phyloP scores from a whole-genome alignment of 352 stramenopile species.

The Globisporangium echinulatum region DNA sequence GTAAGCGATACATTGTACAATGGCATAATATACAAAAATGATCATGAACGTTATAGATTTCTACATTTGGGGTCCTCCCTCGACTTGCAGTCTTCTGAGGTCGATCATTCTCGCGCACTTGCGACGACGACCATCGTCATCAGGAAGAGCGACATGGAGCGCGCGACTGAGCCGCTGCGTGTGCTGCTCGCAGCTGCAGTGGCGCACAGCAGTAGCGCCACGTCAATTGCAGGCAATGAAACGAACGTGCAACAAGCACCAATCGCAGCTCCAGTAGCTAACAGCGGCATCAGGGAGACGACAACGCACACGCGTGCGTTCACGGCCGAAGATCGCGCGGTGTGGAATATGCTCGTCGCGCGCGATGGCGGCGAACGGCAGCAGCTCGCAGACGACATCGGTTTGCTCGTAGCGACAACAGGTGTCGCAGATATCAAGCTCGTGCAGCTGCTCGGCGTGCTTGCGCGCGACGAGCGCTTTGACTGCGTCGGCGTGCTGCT shows the following conservation, averaged over 20 bases:
- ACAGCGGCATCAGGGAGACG: too few relatives aligned
- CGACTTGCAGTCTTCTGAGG: too few relatives aligned
- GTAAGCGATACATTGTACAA: conserved; percentile 4
- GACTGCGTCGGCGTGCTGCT: conserved; percentile 36
- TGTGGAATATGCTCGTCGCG: conserved; percentile 38
- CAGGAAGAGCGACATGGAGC: conserved; percentile 20
- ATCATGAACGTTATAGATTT: too few relatives aligned
- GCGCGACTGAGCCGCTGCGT: conserved; percentile 31
- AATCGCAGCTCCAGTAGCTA: conserved; percentile 5
- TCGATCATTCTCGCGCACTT: too few relatives aligned
- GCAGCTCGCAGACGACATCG: conserved; percentile 40
- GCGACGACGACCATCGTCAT: too few relatives aligned
- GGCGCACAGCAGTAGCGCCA: conserved; percentile 15
- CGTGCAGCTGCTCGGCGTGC: conserved; percentile 25
- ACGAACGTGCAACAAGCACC: neutral
- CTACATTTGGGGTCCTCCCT: too few relatives aligned
- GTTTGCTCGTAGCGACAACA: conserved; percentile 54
- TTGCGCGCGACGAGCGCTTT: conserved; percentile 31
- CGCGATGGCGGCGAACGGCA: conserved; percentile 7
- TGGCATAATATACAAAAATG: too few relatives aligned
- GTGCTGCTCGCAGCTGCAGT: conserved; percentile 33
- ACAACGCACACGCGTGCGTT: conserved; percentile 13
- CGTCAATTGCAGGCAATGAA: neutral
- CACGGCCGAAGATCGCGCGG: conserved; percentile 32
- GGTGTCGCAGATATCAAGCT: conserved; percentile 27